Evolutionary conservation across 768 basidiomycete species (phyloP), one percentile per base, ranked within the genome.

Genomic region (Trametes gibbosa): DNA sequence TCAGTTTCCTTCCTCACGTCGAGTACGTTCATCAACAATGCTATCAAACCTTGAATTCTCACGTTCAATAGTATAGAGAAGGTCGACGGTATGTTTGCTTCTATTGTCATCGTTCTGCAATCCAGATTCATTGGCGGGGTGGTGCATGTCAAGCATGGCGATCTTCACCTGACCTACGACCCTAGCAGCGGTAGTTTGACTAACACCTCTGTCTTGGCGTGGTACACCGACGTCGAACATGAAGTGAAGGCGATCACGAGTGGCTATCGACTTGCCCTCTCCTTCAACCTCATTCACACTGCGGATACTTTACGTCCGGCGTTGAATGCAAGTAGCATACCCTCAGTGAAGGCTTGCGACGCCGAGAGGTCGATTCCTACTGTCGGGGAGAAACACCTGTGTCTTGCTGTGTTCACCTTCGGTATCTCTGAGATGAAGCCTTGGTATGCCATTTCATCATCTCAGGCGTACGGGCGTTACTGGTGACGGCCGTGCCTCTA

Each of bases 161-260:
- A 63, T 17, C 62, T 65, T 8, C 69, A 67, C 5, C 65, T 72
- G 51, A 67, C 74, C 7, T 71, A 81, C 59, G 76, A 81, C 64
- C 64, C 74, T 4, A 65, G 75, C 2, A 14, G 60, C 0, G 58
- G 63, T 13, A 77, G 77, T n/a, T 50, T 68, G 1, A 50, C 68
- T 6, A 65, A 66, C 3, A 79, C 77, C 0, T 67, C 76, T 0
- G 66, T 79, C 14, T 68, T 82, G 4, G 73, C 81, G 0, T 84
- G 81, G 80, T 81, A 83, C 63, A 81, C 79, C 25, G 81, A 81
- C 54, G 81, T 81, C 49, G 69, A 68, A 46, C 80, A 81, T 65
- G 79, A 80, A 70, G 75, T 82, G 59, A 79, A 78, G 58, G 75
- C 77, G 6, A 69, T 82, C 45, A 78, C 75, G 0, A 74, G 75